Conservation (phyloP, 192 early-diverging fungal genomes). For the Cetraspora pellucida region DNA sequence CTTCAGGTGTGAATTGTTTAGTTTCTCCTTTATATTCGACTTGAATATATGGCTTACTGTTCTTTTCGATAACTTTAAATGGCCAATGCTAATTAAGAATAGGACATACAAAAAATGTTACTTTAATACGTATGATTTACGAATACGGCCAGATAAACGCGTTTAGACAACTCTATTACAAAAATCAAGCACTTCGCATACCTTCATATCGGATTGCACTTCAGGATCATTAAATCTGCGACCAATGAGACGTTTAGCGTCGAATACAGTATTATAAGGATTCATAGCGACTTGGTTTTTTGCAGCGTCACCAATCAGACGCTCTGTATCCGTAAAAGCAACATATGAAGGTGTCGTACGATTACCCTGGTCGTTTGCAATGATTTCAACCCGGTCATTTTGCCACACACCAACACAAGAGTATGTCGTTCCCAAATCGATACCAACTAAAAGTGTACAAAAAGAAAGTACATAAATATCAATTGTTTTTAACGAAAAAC, state of each 20-base stretch:
- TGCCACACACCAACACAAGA: constrained; percentile 85
- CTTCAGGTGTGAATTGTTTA: constrained; percentile 95
- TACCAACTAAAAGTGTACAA: constrained; percentile 72
- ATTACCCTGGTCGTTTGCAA: constrained; percentile 99
- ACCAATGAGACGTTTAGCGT: constrained; percentile 98
- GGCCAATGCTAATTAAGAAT: constrained; percentile 75
- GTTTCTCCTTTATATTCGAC: constrained; percentile 96
- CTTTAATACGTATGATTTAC: not conserved
- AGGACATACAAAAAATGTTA: not conserved
- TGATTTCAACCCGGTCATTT: constrained; percentile 88
- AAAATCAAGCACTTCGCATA: not conserved
- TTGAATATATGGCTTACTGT: constrained; percentile 87
- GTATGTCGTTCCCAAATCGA: constrained; percentile 98
- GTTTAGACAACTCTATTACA: not conserved
- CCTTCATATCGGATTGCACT: constrained; percentile 98
- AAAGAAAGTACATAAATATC: not conserved
- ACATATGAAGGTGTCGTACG: constrained; percentile 98
- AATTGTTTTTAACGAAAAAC: too few species aligned
- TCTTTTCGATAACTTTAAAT: constrained; percentile 92
- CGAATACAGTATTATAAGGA: constrained; percentile 97
- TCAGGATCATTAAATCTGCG: constrained; percentile 88
- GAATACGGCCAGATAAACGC: not conserved
- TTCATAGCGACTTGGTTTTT: constrained; percentile 99
- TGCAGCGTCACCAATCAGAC: constrained; percentile 98
- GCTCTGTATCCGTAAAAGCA: constrained; percentile 95